These are phyloP conservation scores for Ophiocordyceps polyrhachis-furcata DNA, from an alignment of 2,329 filamentous ascomycete species.

Conservation along the genomic window DNA sequence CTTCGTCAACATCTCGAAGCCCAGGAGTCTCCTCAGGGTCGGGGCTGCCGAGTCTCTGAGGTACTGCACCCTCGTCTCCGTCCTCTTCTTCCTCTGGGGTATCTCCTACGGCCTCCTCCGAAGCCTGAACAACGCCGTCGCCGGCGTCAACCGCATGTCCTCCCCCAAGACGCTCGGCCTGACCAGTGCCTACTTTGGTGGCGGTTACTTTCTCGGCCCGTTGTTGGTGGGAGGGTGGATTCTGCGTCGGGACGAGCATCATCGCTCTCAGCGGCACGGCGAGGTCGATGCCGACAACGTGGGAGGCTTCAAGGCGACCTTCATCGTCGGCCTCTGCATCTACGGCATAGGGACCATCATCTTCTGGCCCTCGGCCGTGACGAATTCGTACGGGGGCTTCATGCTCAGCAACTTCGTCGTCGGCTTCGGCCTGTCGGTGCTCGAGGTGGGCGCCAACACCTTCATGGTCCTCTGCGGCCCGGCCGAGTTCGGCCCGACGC, in stretches of 20 bases:
- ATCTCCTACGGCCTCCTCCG: conserved; percentile 79
- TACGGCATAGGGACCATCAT: conserved; percentile 66
- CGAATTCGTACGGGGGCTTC: conserved; percentile 60
- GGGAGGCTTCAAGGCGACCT: conserved; percentile 60
- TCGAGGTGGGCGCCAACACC: conserved; percentile 68
- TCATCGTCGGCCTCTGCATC: conserved; percentile 57
- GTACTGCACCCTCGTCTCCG: conserved; percentile 55
- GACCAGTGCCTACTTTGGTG: conserved; percentile 52
- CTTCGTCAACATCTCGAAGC: conserved; percentile 51
- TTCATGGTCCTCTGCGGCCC: conserved; percentile 57
- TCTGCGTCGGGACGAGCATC: conserved; percentile 47
- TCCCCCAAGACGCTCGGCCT: conserved; percentile 45
- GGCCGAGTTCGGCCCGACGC: conserved; percentile 51
- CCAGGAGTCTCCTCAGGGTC: conserved; percentile 52
- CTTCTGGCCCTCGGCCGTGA: conserved; percentile 66
- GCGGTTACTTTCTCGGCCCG: conserved; percentile 51
- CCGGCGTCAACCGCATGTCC: conserved; percentile 40
- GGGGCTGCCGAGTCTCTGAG: conserved; percentile 46
- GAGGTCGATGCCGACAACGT: conserved; percentile 22
- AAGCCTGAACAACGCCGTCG: conserved; percentile 56
- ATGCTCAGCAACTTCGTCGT: conserved; percentile 57
- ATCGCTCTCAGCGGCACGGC: conserved; percentile 22
- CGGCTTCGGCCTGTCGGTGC: conserved; percentile 54
- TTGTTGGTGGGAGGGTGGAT: conserved; percentile 52
- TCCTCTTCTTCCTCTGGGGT: conserved; percentile 78